Base-by-base conservation (phyloP, 352 stramenopile species). In the Phytophthora pinifolia region DNA sequence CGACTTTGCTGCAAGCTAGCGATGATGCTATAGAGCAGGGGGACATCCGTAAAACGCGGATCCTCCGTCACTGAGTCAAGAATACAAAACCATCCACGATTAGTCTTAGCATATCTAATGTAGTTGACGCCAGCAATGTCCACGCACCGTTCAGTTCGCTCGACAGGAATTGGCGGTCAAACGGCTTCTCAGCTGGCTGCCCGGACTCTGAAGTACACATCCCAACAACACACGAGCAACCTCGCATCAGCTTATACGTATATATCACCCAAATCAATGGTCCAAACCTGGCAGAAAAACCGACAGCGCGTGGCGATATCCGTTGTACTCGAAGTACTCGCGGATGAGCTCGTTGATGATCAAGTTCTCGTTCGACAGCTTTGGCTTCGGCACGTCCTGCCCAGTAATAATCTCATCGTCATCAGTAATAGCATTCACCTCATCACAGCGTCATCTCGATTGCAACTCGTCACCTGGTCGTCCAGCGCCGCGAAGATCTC, bases 301-400 rank as follows among this genome's bases (percentile, higher is more conserved):
- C 5, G 88, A 96, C 25, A 96, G 74, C 0, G 87, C 74, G 43
- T 96, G 83, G 7, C 77, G 63, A 59, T 98, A 98, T n/a, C 88
- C 86, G 50, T 98, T 98, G 73, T 96, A 98, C 44, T 91, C 75
- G 9, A 98, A 67, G 62, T 98, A 98, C 39, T 98, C 93, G 6
- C 88, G 76, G 44, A 98, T 95, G 17, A 98, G 71, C 71, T 98
- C 91, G 58, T 98, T 98, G 51, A 98, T 94, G 39, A 98, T 65
- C 36, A 98, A 70, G 62, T 97, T 98, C 39, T 98, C 91, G 58
- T 94, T 97, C 15, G 83, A 95, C 1, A 97, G 64, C 38, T 79
- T 88, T 17, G 86, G 88, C 46, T 88, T 91, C 0, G 79, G 75
- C 0, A 77, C 72, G 12, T 67, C 54, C 64, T 66, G 20, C 22